These are phyloP conservation scores for Lecanicillium sp. DNA, from an alignment of 2,329 filamentous ascomycete species.

Conservation along the genomic window DNA sequence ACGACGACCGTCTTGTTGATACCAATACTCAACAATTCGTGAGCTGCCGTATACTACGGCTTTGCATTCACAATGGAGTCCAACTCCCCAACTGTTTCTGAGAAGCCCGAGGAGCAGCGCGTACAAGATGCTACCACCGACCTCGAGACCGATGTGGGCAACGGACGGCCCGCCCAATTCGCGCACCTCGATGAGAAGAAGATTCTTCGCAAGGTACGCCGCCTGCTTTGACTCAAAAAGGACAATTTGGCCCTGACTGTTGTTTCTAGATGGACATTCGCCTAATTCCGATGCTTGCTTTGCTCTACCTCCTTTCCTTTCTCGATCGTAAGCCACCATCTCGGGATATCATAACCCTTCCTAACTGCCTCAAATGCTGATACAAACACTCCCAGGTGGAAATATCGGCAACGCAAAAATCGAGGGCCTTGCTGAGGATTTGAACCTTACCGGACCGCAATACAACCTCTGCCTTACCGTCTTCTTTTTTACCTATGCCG, in stretches of 20 bases:
- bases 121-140: slow-evolving; percentile 1
- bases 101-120: slow-evolving; percentile 4
- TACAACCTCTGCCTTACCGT: slow-evolving; percentile 33
- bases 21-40: no score
- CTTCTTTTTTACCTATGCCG: slow-evolving; percentile 31
- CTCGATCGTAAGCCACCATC: slow-evolving; percentile 38
- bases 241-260: not conserved
- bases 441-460: slow-evolving; percentile 10
- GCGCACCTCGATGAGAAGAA: slow-evolving; percentile 41
- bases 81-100: not conserved
- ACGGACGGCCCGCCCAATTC: slow-evolving; percentile 8
- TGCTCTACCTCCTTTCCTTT: slow-evolving; percentile 56
- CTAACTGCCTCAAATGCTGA: not conserved
- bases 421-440: slow-evolving; percentile 14
- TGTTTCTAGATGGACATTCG: slow-evolving; percentile 35
- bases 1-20: no score
- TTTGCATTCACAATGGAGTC: no score
- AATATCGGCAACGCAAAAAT: slow-evolving; percentile 11
- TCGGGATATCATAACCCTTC: not conserved
- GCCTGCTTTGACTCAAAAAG: not conserved
- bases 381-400: slow-evolving; percentile 3
- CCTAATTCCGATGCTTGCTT: slow-evolving; percentile 48
- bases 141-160: not conserved
- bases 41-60: no score
- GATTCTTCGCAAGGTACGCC: slow-evolving; percentile 38